Percentiles rank a stretch among this genome's conserved stretches.
Evolutionary conservation across 192 early-diverging fungal species (phyloP).

Genomic region (Entomortierella chlamydospora): DNA sequence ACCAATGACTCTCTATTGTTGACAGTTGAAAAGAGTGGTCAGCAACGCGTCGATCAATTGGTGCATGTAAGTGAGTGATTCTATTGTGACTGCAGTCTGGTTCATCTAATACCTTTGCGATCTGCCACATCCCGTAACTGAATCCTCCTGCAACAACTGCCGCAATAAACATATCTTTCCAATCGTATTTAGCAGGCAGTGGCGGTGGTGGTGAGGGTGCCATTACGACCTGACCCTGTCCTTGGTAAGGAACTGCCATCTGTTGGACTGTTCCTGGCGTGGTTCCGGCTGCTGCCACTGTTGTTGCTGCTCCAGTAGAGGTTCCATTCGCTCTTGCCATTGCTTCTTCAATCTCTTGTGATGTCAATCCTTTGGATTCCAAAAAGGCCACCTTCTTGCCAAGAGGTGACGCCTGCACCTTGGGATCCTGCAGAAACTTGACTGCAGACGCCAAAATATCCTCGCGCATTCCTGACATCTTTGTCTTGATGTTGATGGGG

Average conservation of each 20-base stretch:
- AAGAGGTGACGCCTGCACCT: constrained; percentile 86
- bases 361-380: constrained; percentile 92
- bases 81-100: too few relatives aligned
- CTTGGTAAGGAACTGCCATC: constrained; percentile 3
- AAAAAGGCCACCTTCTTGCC: constrained; percentile 93
- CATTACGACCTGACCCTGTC: constrained; percentile 29
- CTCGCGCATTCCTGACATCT: constrained; percentile 64
- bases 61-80: too few relatives aligned
- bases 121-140: constrained; percentile 80
- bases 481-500: neutral
- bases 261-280: constrained; percentile 14
- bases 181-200: constrained; percentile 72
- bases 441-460: constrained; percentile 85
- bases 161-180: constrained; percentile 94
- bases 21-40: too few relatives aligned
- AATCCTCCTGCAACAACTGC: constrained; percentile 85
- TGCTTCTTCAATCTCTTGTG: constrained; percentile 91
- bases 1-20: constrained; percentile 62
- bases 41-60: too few relatives aligned
- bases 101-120: constrained; percentile 86
- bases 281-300: too few relatives aligned
- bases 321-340: constrained; percentile 69
- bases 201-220: constrained; percentile 29
- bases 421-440: constrained; percentile 90
- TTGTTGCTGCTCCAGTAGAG: neutral